phyloP scores from a whole-genome alignment of 331 rosid genomes.

The Ulmus americana region DNA sequence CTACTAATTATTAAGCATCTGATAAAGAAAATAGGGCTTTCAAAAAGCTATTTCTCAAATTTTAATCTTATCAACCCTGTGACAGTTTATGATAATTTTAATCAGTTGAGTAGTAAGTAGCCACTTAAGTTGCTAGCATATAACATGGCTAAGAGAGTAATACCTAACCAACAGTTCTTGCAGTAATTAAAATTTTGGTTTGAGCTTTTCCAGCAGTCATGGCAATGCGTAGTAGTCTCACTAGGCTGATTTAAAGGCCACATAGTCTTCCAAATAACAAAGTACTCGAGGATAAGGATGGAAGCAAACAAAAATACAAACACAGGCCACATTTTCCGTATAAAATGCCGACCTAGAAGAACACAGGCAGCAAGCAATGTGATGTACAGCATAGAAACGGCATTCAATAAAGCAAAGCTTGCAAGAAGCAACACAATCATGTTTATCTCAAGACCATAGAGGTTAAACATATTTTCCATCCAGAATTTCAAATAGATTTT shows the following conservation, averaged over 20 bases:
- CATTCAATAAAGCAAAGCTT: conserved; percentile 89
- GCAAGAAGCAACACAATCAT: conserved; percentile 88
- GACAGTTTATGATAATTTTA: conserved; percentile 5
- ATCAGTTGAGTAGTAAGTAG: not conserved
- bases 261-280: conserved; percentile 63
- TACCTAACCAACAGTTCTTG: conserved; percentile 88
- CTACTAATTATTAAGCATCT: conserved; percentile 1
- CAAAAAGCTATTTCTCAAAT: not conserved
- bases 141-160: conserved; percentile 31
- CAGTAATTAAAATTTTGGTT: conserved; percentile 58
- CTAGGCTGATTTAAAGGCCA: conserved; percentile 37
- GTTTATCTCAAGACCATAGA: conserved; percentile 97
- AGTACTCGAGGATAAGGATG: conserved; percentile 71
- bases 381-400: conserved; percentile 68
- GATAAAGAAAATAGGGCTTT: not conserved
- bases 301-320: conserved; percentile 89
- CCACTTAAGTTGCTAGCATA: not conserved
- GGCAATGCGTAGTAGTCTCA: conserved; percentile 46
- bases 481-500: conserved; percentile 81
- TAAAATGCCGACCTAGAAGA: conserved; percentile 62
- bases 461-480: conserved; percentile 79
- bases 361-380: conserved; percentile 75
- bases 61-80: not conserved
- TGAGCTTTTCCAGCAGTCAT: conserved; percentile 78
- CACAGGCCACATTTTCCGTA: conserved; percentile 70